A percentile compares a stretch with the other conserved stretches of the same genome.
Conservation (phyloP, 2,329 filamentous ascomycete species). For the Colletotrichum coccodes region DNA sequence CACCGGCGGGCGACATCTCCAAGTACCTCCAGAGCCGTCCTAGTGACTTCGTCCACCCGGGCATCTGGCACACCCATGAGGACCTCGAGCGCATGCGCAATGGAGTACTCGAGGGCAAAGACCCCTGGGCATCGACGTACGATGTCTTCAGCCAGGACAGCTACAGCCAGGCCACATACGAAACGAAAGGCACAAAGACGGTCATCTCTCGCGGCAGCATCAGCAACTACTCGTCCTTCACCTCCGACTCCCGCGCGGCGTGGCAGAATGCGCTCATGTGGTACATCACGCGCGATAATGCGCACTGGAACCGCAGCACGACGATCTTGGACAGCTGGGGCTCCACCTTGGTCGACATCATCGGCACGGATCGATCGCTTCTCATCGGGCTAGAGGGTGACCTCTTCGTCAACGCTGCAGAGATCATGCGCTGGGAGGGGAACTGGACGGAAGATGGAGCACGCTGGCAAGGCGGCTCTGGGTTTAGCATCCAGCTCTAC, state of each 20-base stretch:
- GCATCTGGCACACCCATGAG: slow-evolving; percentile 28
- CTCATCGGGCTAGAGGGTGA: slow-evolving; percentile 50
- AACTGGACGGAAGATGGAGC: slow-evolving; percentile 49
- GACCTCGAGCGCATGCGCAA: slow-evolving; percentile 27
- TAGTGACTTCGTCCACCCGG: slow-evolving; percentile 20
- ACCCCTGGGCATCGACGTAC: slow-evolving; percentile 21
- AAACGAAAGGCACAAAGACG: slow-evolving; percentile 42
- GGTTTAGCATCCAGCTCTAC: slow-evolving; percentile 51
- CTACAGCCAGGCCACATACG: slow-evolving; percentile 34
- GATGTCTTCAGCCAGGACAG: slow-evolving; percentile 18
- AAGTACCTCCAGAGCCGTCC: slow-evolving; percentile 17
- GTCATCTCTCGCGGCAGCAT: slow-evolving; percentile 43
- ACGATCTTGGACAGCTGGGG: slow-evolving; percentile 50
- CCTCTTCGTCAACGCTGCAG: slow-evolving; percentile 52
- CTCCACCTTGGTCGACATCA: slow-evolving; percentile 43
- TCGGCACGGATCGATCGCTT: slow-evolving; percentile 47
- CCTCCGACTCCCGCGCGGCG: slow-evolving; percentile 47
- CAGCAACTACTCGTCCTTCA: slow-evolving; percentile 49
- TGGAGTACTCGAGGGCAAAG: slow-evolving; percentile 7
- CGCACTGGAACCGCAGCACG: slow-evolving; percentile 45
- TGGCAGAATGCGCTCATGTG: slow-evolving; percentile 54
- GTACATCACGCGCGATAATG: slow-evolving; percentile 50
- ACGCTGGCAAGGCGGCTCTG: slow-evolving; percentile 44
- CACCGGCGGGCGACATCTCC: background rate
- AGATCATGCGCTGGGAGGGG: slow-evolving; percentile 56